Base-by-base conservation (phyloP, 2,329 filamentous ascomycete genomes). In the Huntiella decipiens region DNA sequence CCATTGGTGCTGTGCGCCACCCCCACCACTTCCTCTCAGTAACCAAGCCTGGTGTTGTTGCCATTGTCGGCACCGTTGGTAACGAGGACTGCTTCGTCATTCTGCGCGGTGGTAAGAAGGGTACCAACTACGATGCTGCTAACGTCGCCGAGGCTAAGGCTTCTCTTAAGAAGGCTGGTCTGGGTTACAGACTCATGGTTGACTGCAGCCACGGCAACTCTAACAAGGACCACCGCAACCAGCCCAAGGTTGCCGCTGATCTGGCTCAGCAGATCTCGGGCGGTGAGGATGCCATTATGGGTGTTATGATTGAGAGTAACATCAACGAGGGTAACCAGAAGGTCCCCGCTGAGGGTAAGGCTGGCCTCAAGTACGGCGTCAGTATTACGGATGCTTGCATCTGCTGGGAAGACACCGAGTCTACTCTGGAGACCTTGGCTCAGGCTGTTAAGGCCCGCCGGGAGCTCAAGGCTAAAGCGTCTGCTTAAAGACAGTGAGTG, bases 61-160 rank as follows among this genome's bases (percentile, higher is more conserved):
- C 91, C 51, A 95, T 96, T 57, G 87, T 94, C 31, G 85, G 87
- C 53, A 98, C 91, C 0, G 77, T 79, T 22, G 91, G 91, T 51
- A 98, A 98, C 64, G 82, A 93, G 32, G 87, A 98, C 64, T 93
- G 88, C 68, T 98, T 94, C 63, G 85, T 93, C 47, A 94, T 98
- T 56, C 74, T 96, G 49, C 77, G 91, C 51, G 91, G 91, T 48
- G 91, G 91, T 46, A 92, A 81, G 55, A 83, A 80, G 63, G 91
- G 91, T 51, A 91, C 88, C 52, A 98, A 98, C 68, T 96, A 82
- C 66, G 86, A 94, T 60, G 74, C 82, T 3, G 70, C 79, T 60
- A 91, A 81, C 64, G 84, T 96, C 56, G 73, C 74, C 38, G 80
- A 84, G 54, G 82, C 88, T 16, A 93, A 93, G 66, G 75, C 73